Evolutionary conservation across 345 rosid genomes (phyloP).

Genomic region (Reutealis trisperma): DNA sequence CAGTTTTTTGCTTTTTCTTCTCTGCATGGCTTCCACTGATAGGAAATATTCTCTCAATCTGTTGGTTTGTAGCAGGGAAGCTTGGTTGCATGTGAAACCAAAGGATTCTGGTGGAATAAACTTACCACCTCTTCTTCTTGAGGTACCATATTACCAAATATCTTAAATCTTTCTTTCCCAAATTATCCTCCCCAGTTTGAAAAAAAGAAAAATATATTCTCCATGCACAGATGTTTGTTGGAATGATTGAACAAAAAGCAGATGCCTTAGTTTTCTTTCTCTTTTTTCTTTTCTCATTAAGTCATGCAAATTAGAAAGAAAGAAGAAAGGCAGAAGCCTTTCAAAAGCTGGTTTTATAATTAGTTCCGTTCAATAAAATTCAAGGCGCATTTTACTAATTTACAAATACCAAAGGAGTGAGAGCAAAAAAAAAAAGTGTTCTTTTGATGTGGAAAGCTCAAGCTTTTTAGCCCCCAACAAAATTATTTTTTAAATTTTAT

Average conservation of each 20-base stretch:
- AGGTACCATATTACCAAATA: constrained; percentile 51
- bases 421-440: background rate
- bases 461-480: background rate
- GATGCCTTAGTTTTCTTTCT: background rate
- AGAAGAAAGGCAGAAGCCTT: constrained; percentile 35
- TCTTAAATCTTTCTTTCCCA: constrained; percentile 18
- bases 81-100: constrained; percentile 83
- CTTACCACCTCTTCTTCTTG: constrained; percentile 50
- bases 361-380: constrained; percentile 24
- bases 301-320: constrained; percentile 32
- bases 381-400: constrained; percentile 36
- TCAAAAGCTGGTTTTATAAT: constrained; percentile 30
- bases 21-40: constrained; percentile 63
- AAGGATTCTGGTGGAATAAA: constrained; percentile 56
- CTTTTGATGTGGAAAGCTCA: constrained; percentile 13
- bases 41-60: constrained; percentile 44
- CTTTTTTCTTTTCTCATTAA: constrained; percentile 23
- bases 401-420: background rate
- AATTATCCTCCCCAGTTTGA: constrained; percentile 10
- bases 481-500: background rate
- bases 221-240: constrained; percentile 10
- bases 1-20: constrained; percentile 25
- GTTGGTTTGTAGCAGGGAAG: constrained; percentile 71
- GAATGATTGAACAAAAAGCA: constrained; percentile 27
- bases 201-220: constrained; percentile 16